Base-by-base conservation (phyloP, 176 grass and related monocot genomes). In the Aechmea fasciata region DNA sequence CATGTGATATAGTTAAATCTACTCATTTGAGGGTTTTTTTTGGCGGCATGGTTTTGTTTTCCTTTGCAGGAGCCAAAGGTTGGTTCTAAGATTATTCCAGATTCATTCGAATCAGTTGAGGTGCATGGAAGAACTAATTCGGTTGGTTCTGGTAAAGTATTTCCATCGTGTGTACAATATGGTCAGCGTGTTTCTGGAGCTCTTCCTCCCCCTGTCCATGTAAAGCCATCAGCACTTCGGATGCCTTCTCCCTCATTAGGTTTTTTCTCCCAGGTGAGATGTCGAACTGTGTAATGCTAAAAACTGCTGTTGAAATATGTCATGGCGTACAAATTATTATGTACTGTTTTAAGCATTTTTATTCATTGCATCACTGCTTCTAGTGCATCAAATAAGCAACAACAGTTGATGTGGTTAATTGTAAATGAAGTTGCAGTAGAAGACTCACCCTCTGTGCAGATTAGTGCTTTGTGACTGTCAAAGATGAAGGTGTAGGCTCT, bases 161-260 rank as follows among this genome's bases (percentile, higher is more conserved):
- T 50, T 69, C 55, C 47, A 65, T 33, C 53, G 48, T 51, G 74
- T 66, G 62, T 63, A 61, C 73, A 82, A 82, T 82, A 61, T 65
- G 81, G 3, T 12, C 47, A 80, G 13, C 68, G 72, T 26, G 69
- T 55, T 76, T 65, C 57, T 11, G 20, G 57, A 84, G 53, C 59
- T 62, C 51, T 52, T 22, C 52, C 70, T 85, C 29, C 75, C 63
- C 65, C 75, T 64, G 62, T 22, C 47, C 24, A 49, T 79, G 64
- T 69, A 80, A 92, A 87, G 66, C 94, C 84, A 70, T 97, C 94
- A 75, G 84, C 61, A 51, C 89, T 97, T 64, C 76, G 81, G 52
- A 83, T 81, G 81, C 94, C 94, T 79, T 92, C 94, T 68, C 84
- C 89, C 47, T 92, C 89, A 26, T 47, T 83, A 48, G 82, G 89